phyloP scores from a whole-genome alignment of 2,329 filamentous ascomycete species.

The Fusarium brevicatenulatum region DNA sequence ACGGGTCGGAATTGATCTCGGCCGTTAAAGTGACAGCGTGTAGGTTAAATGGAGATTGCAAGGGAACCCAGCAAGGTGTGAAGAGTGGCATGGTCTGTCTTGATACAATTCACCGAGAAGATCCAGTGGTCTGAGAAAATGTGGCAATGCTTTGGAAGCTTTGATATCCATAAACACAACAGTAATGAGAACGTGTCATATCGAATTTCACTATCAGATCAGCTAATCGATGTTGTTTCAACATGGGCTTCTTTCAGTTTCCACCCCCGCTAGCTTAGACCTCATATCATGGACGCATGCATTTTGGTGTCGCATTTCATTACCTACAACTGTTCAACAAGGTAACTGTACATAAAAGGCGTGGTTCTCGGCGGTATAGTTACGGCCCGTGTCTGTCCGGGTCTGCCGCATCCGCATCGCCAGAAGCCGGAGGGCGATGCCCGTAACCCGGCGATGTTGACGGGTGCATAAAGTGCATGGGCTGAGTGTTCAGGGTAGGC shows the following conservation, averaged over 20 bases:
- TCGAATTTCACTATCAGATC: conserved; percentile 7
- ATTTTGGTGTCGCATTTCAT: neutral
- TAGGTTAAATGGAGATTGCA: conserved; percentile 2
- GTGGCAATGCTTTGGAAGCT: conserved; percentile 4
- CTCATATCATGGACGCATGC: conserved; percentile 7
- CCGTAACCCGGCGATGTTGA: conserved; percentile 22
- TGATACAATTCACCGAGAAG: conserved; percentile 20
- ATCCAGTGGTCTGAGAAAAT: conserved; percentile 12
- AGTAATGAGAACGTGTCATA: conserved; percentile 8
- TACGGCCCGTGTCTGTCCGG: conserved; percentile 32
- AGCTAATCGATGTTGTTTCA: conserved; percentile 1
- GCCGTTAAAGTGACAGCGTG: neutral
- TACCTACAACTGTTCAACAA: conserved; percentile 6
- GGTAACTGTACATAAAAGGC: conserved; percentile 19
- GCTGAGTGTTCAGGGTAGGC: neutral
- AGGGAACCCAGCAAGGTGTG: neutral
- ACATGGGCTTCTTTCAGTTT: conserved; percentile 19
- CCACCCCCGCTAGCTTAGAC: conserved; percentile 22
- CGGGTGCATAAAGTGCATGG: neutral
- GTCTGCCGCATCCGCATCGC: conserved; percentile 27
- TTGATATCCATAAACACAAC: neutral
- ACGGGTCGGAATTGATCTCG: neutral
- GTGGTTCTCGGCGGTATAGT: conserved; percentile 11
- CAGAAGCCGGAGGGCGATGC: conserved; percentile 30
- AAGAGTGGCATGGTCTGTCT: neutral